Evolutionary conservation across 2,329 filamentous ascomycete species (phyloP).

Genomic region (Pestalotiopsis sp.): DNA sequence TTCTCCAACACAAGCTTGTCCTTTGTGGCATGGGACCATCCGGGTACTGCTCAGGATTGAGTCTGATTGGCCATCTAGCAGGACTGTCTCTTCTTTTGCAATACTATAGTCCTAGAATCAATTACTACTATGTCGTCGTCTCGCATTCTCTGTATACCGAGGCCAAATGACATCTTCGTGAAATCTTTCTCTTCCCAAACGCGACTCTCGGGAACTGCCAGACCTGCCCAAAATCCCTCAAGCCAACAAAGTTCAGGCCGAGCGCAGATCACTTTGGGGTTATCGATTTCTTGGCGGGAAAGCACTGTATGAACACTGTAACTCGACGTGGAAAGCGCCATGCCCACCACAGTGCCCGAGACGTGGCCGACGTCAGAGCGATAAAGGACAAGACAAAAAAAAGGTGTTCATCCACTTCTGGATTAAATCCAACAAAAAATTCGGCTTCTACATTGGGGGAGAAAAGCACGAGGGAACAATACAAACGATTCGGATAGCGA

Average conservation of each 20-base stretch:
- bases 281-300: constrained; percentile 1
- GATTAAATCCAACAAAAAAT: not conserved
- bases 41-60: not conserved
- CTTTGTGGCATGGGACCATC: not conserved
- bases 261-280: not conserved
- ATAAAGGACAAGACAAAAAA: not conserved
- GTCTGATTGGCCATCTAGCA: not conserved
- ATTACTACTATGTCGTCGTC: not conserved
- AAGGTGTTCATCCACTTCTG: not conserved
- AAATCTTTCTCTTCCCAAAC: not conserved
- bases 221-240: not conserved
- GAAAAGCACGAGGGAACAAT: not conserved
- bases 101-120: not conserved
- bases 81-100: not conserved
- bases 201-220: not conserved
- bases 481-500: not conserved
- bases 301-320: constrained; percentile 10
- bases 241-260: not conserved
- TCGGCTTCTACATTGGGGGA: not conserved
- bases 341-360: constrained; percentile 9
- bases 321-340: not conserved
- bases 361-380: constrained; percentile 12
- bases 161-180: not conserved
- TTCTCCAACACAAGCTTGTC: not conserved
- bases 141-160: not conserved